Conservation (phyloP, 371 early-diverging fungal species). For the Blakeslea trispora region DNA sequence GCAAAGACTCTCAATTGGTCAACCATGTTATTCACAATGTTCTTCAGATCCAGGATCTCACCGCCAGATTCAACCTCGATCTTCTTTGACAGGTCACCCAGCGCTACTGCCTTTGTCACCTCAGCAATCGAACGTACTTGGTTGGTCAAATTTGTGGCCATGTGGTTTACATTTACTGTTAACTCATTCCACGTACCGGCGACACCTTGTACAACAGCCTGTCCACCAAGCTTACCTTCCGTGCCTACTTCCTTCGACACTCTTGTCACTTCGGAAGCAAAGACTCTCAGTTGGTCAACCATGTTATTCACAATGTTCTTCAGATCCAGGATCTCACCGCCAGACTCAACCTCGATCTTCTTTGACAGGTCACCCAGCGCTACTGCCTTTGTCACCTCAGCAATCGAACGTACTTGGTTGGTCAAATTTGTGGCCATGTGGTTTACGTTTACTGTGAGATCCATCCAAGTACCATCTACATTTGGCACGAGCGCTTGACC, state of each 20-base stretch:
- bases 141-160: conserved; percentile 59
- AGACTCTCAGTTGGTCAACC: conserved; percentile 47
- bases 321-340: conserved; percentile 42
- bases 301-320: conserved; percentile 45
- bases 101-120: conserved; percentile 58
- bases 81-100: conserved; percentile 48
- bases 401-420: conserved; percentile 64
- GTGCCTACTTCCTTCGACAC: conserved; percentile 60
- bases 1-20: conserved; percentile 46
- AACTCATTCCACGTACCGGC: conserved; percentile 65
- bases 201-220: conserved; percentile 46
- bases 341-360: conserved; percentile 32
- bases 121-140: conserved; percentile 58
- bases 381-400: conserved; percentile 56
- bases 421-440: conserved; percentile 65
- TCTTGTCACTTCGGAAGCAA: conserved; percentile 46
- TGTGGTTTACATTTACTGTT: conserved; percentile 59
- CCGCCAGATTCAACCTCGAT: conserved; percentile 35
- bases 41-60: conserved; percentile 41
- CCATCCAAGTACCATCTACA: conserved; percentile 67
- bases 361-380: conserved; percentile 51
- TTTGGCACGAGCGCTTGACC: conserved; percentile 47
- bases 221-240: conserved; percentile 54
- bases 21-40: conserved; percentile 49
- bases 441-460: conserved; percentile 67